Base-by-base conservation (phyloP, 192 early-diverging fungal species). In the Podila clonocystis region DNA sequence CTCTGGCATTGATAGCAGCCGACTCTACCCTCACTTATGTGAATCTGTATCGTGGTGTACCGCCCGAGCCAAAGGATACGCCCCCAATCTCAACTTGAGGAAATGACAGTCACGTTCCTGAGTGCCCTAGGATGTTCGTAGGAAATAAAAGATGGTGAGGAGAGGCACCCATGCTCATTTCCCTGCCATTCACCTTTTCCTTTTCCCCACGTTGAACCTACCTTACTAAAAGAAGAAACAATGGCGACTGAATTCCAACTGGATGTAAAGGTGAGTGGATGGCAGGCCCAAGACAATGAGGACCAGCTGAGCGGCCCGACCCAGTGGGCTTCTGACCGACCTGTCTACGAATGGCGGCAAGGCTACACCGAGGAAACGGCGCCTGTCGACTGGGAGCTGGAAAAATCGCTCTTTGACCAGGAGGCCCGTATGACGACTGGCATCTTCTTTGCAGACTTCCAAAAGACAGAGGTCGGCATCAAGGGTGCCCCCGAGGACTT, bases 381-480 rank as follows among this genome's bases (percentile, higher is more conserved):
- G 5, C 88, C 92, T 8, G 58, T 83, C 52, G 90, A 94, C 75
- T 65, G 73, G 17, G 86, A 83, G 26, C 68, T 95, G 12, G 93
- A 94, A 69, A 49, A 55, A 20, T 86, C 91, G 45, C 77, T 95
- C 11, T 94, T 87, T 71, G 85, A 83, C 13, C 69, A 79, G 29
- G 86, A 74, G 2, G 65, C 80, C 24, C 91, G 92, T 45, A 83
- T 92, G 26, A 85, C 82, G 59, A 83, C 88, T 55, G 94, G 94
- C 26, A 86, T 92, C 34, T 88, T 93, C 61, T 95, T 95, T 82
- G 79, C 87, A 5, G 91, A 92, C 55, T 95, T 93, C 74, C 85
- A 90, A 29, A 84, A 89, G 59, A 94, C 94, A 58, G 91, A 90
- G 19, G 93, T 93, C 48, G 85, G 89, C 49, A 85, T 88, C 29